Conservation (phyloP, 2,329 filamentous ascomycete species). For the Ceratocystis papillata region DNA sequence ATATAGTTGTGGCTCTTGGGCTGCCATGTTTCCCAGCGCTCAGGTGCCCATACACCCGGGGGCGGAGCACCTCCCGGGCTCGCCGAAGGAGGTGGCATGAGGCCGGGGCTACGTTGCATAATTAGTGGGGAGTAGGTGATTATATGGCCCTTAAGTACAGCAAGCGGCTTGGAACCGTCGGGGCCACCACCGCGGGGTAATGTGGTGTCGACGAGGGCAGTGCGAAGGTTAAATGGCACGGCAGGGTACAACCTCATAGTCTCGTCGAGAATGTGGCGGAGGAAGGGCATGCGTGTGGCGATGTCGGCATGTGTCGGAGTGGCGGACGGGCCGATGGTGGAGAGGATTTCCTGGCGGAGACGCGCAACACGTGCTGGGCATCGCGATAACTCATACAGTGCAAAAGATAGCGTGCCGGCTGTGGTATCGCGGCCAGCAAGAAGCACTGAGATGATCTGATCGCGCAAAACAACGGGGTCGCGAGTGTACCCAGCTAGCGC, state of each 20-base stretch:
- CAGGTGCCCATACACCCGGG: slow-evolving; percentile 48
- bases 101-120: slow-evolving; percentile 59
- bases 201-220: slow-evolving; percentile 60
- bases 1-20: slow-evolving; percentile 61
- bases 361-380: slow-evolving; percentile 56
- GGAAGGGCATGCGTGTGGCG: slow-evolving; percentile 74
- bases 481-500: slow-evolving; percentile 72
- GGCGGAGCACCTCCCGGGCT: slow-evolving; percentile 33
- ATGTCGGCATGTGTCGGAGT: slow-evolving; percentile 58
- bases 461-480: slow-evolving; percentile 59
- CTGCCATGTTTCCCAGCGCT: slow-evolving; percentile 54
- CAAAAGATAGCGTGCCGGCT: slow-evolving; percentile 68
- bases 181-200: slow-evolving; percentile 61
- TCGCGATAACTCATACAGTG: slow-evolving; percentile 68
- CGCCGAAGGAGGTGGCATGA: slow-evolving; percentile 45
- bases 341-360: slow-evolving; percentile 62
- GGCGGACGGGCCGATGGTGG: slow-evolving; percentile 51
- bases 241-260: slow-evolving; percentile 65
- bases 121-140: slow-evolving; percentile 57
- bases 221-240: slow-evolving; percentile 69
- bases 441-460: slow-evolving; percentile 73
- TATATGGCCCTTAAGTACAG: slow-evolving; percentile 53
- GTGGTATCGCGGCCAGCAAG: slow-evolving; percentile 84
- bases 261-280: slow-evolving; percentile 63
- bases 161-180: slow-evolving; percentile 50